Percentiles rank a stretch among this genome's conserved stretches.
Evolutionary conservation across 139 green algal species (phyloP).

Genomic region (Chlamydomonas sp.): DNA sequence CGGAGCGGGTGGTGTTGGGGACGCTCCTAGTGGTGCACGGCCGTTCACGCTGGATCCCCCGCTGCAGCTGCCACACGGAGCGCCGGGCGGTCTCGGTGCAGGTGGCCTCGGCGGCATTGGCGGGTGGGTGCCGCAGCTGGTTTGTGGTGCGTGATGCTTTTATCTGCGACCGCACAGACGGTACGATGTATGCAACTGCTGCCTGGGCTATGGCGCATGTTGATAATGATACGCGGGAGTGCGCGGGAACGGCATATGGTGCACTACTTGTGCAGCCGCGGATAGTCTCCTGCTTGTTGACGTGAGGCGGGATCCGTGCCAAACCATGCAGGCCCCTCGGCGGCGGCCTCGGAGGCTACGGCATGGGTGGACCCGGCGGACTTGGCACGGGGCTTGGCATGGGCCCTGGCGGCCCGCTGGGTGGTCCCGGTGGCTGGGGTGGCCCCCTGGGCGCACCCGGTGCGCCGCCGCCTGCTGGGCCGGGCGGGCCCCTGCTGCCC

Average conservation of each 20-base stretch:
- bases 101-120: constrained; percentile 1
- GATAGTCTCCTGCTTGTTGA: too few relatives aligned
- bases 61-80: background rate
- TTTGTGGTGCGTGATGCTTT: background rate
- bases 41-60: constrained; percentile 33
- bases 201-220: too few relatives aligned
- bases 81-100: constrained; percentile 1
- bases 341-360: constrained; percentile 16
- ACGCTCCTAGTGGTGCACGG: background rate
- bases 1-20: background rate
- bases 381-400: constrained; percentile 16
- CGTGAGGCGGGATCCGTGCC: too few relatives aligned
- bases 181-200: too few relatives aligned
- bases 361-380: background rate
- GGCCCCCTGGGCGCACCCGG: constrained; percentile 24
- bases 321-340: constrained; percentile 5
- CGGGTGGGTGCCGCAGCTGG: background rate
- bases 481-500: constrained; percentile 22
- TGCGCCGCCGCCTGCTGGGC: background rate
- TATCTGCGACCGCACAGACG: too few relatives aligned
- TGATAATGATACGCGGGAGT: too few relatives aligned
- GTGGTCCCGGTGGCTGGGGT: constrained; percentile 13
- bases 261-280: too few relatives aligned
- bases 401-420: background rate
- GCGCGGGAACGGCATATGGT: too few relatives aligned